phyloP scores from a whole-genome alignment of 345 rosid genomes.

The Moringa oleifera region DNA sequence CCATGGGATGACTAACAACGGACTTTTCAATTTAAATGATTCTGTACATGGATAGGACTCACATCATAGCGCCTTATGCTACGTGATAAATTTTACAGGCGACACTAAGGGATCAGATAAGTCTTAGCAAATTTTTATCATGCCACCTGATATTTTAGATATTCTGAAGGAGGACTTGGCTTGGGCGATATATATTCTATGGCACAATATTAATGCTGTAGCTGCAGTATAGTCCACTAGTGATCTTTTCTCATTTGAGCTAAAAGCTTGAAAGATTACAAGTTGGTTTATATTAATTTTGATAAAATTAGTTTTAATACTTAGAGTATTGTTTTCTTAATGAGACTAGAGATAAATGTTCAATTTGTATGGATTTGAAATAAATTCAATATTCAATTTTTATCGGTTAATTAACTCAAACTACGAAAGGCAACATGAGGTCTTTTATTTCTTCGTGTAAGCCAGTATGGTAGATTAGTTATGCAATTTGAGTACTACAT shows the following conservation, averaged over 20 bases:
- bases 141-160: slow-evolving; percentile 45
- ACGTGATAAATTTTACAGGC: slow-evolving; percentile 31
- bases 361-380: slow-evolving; percentile 32
- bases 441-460: neutral
- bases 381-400: slow-evolving; percentile 3
- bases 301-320: too few relatives aligned
- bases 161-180: slow-evolving; percentile 68
- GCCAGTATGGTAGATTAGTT: neutral
- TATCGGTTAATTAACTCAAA: slow-evolving; percentile 1
- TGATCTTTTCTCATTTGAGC: too few relatives aligned
- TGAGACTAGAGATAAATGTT: too few relatives aligned
- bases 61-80: neutral
- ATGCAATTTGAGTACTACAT: slow-evolving; percentile 3
- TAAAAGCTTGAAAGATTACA: too few relatives aligned
- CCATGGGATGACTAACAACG: too few relatives aligned
- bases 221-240: slow-evolving; percentile 50
- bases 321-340: too few relatives aligned
- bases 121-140: slow-evolving; percentile 62
- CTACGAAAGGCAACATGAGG: neutral
- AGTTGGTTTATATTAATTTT: too few relatives aligned
- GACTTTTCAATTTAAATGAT: too few relatives aligned
- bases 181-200: slow-evolving; percentile 76
- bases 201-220: slow-evolving; percentile 67
- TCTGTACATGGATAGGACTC: too few relatives aligned
- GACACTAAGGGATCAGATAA: slow-evolving; percentile 30